Base-by-base conservation (phyloP, 805 yeast genomes). In the Lipomyces kockii region DNA sequence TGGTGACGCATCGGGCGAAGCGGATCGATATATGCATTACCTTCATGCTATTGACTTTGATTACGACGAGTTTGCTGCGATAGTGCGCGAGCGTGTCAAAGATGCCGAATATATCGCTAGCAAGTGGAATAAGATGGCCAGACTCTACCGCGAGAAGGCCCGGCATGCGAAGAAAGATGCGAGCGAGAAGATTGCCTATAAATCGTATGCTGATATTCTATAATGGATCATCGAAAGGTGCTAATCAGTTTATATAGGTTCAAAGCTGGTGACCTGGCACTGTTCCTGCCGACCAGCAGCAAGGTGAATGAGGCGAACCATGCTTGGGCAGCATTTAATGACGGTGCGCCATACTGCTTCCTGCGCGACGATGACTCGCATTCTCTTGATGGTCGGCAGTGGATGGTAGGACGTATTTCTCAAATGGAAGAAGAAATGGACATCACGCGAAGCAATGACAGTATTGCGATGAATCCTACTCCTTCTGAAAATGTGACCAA, bases 241-340 rank as follows among this genome's bases (percentile, higher is more conserved):
- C 39, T 65, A 84, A 94, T 3, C 83, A 95, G 0, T 11, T 83
- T 92, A 71, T 84, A 83, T 66, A 82, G 86, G 71, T 94, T 94
- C 78, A 84, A 84, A 65, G 78, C 80, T 11, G 91, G 89, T 12
- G 98, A 93, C 76, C 79, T 92, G 73, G 97, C 91, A 0, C 79
- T 94, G 65, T 94, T 94, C 76, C 79, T 94, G 70, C 97, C 97
- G 2, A 92, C 97, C 0, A 80, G 87, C 29, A 61, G 66, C 22
- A 72, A 64, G 60, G 73, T 67, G 52, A 71, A 66, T 35, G 46
- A 67, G 46, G 64, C 66, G 12, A 72, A 66, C 37, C 76, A 78
- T 52, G 92, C 94, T 0, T 94, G 98, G 98, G 97, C 97, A 0
- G 97, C 97, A 0, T 94, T 94, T 80, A 93, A 95, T 71, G 85